phyloP scores from a whole-genome alignment of 371 early-diverging fungal genomes.

The Nematocida ausubeli region DNA sequence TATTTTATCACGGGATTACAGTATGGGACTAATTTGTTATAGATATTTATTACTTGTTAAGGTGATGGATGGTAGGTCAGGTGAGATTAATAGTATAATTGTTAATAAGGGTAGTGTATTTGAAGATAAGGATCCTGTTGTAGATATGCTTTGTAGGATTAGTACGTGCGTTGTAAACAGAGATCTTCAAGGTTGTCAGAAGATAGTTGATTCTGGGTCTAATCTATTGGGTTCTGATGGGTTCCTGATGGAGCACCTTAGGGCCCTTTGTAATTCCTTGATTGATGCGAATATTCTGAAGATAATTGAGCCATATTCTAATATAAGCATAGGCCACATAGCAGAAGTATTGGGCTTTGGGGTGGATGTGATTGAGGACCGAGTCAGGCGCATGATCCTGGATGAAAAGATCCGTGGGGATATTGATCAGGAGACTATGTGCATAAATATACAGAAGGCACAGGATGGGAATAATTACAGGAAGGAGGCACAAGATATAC shows the following conservation, averaged over 20 bases:
- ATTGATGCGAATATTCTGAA: conserved; percentile 89
- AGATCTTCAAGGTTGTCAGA: conserved; percentile 56
- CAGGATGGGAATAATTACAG: not conserved
- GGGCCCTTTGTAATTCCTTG: conserved; percentile 75
- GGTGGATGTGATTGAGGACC: conserved; percentile 80
- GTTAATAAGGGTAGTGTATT: conserved; percentile 52
- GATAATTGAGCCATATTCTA: conserved; percentile 90
- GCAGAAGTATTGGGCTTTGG: conserved; percentile 83
- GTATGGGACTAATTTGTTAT: conserved; percentile 50
- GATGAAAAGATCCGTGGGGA: conserved; percentile 88
- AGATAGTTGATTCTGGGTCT: conserved; percentile 52
- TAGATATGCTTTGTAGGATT: conserved; percentile 60
- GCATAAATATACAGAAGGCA: conserved; percentile 18
- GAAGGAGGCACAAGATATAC: conserved; percentile 18
- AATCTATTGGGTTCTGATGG: conserved; percentile 52
- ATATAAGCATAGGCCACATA: conserved; percentile 86
- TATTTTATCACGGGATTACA: conserved; percentile 50
- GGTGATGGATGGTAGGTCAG: conserved; percentile 59
- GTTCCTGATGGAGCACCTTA: conserved; percentile 65
- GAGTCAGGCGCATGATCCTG: conserved; percentile 90
- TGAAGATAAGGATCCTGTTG: conserved; percentile 36
- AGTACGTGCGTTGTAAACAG: conserved; percentile 38
- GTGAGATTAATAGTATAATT: conserved; percentile 60
- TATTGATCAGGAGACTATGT: conserved; percentile 81
- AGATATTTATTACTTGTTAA: conserved; percentile 66